These are phyloP conservation scores for Wickerhamomyces chambardii DNA, from an alignment of 805 yeast species.

Conservation along the genomic window DNA sequence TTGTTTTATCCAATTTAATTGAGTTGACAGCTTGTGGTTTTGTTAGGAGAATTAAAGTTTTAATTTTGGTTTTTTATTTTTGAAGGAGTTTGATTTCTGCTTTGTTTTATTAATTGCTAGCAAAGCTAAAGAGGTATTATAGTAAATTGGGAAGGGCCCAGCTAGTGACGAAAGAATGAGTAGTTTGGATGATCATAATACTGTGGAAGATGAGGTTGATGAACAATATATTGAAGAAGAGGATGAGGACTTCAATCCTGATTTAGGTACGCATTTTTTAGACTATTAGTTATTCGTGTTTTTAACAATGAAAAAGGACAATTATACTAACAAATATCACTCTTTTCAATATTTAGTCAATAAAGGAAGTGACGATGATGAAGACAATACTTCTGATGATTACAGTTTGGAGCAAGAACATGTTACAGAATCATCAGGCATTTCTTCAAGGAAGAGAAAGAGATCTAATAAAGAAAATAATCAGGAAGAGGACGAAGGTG, in stretches of 20 bases:
- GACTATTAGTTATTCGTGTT: conserved; percentile 2
- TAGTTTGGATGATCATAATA: background rate
- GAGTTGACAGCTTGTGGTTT: too few species aligned
- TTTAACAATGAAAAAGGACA: too few species aligned
- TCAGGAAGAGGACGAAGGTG: conserved; percentile 24
- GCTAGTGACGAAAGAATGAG: background rate
- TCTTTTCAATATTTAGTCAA: background rate
- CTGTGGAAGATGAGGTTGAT: conserved; percentile 14
- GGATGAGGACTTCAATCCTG: conserved; percentile 50
- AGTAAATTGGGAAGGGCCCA: too few species aligned
- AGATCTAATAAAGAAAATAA: conserved; percentile 9
- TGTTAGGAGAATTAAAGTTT: too few species aligned
- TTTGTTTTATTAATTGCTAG: too few species aligned
- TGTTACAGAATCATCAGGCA: too few species aligned
- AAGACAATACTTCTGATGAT: conserved; percentile 2
- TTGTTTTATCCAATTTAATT: too few species aligned
- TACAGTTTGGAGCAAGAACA: too few species aligned
- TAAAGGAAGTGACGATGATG: conserved; percentile 15
- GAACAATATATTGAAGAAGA: conserved; percentile 45
- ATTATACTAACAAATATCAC: conserved; percentile 2
- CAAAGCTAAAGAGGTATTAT: too few species aligned
- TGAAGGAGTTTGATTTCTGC: too few species aligned
- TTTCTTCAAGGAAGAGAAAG: conserved; percentile 3
- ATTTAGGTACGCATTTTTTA: too few species aligned
- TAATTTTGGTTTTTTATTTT: too few species aligned